These are phyloP conservation scores for Ailanthus altissimus DNA, from an alignment of 345 rosid genomes.

Conservation along the genomic window DNA sequence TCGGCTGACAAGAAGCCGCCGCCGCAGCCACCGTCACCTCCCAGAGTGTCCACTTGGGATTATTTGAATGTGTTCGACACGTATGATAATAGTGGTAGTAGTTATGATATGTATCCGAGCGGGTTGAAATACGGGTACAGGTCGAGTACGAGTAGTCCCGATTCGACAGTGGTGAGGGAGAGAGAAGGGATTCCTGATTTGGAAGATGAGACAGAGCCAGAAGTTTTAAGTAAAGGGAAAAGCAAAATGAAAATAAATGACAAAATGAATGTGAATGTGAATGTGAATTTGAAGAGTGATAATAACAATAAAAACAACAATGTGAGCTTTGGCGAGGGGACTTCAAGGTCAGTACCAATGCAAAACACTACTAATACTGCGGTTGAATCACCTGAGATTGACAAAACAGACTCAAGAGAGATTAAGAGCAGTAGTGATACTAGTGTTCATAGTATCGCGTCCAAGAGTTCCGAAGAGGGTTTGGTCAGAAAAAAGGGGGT, in stretches of 20 bases:
- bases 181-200: constrained; percentile 96
- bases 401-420: constrained; percentile 35
- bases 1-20: constrained; percentile 26
- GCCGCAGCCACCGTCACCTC: constrained; percentile 79
- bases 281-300: background rate
- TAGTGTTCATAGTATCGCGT: constrained; percentile 48
- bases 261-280: constrained; percentile 26
- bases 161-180: constrained; percentile 87
- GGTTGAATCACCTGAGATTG: constrained; percentile 24
- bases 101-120: constrained; percentile 36
- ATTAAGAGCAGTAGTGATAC: constrained; percentile 31
- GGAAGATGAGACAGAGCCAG: constrained; percentile 87
- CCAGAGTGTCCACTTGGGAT: constrained; percentile 74
- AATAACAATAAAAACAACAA: constrained; percentile 28
- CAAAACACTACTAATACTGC: constrained; percentile 18
- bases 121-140: constrained; percentile 39
- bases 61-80: constrained; percentile 70
- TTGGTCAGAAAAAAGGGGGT: constrained; percentile 58
- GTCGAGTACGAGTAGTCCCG: constrained; percentile 74
- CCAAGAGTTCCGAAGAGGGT: constrained; percentile 53
- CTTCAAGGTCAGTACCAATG: constrained; percentile 56
- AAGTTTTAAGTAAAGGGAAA: constrained; percentile 45
- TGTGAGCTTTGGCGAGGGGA: constrained; percentile 60
- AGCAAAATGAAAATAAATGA: constrained; percentile 39
- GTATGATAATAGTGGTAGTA: constrained; percentile 37